Percentiles rank a stretch among this genome's conserved stretches.
These are phyloP conservation scores for Chamaenerion angustifolium DNA, from an alignment of 345 rosid species.

Conservation along the genomic window DNA sequence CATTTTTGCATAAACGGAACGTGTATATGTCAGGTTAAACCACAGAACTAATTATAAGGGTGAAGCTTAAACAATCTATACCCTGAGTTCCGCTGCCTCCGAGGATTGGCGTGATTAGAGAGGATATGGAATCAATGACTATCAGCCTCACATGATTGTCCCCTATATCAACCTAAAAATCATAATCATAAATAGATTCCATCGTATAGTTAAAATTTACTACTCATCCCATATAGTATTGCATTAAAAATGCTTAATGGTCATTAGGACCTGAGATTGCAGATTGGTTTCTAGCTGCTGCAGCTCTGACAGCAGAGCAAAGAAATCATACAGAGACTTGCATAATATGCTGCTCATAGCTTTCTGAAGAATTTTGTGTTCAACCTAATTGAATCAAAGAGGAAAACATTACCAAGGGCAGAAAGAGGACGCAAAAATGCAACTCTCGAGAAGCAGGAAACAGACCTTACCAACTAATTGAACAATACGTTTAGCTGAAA, in stretches of 20 bases:
- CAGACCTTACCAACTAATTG: constrained; percentile 24
- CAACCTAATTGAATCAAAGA: constrained; percentile 10
- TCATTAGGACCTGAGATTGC: constrained; percentile 39
- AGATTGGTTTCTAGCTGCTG: constrained; percentile 33
- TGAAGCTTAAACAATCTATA: constrained; percentile 15
- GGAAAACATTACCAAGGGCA: neutral
- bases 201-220: constrained; percentile 1
- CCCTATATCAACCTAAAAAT: constrained; percentile 18
- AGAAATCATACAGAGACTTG: constrained; percentile 54
- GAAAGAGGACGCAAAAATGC: constrained; percentile 1
- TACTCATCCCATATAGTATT: constrained; percentile 1
- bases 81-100: constrained; percentile 61
- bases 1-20: neutral
- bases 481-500: constrained; percentile 52
- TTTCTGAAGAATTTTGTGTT: constrained; percentile 18
- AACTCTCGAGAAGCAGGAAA: constrained; percentile 9
- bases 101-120: constrained; percentile 58
- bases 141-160: constrained; percentile 28
- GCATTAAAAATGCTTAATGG: constrained; percentile 5
- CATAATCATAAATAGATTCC: constrained; percentile 6
- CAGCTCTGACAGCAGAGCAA: constrained; percentile 45
- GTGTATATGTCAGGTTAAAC: neutral
- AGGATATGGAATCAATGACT: constrained; percentile 70
- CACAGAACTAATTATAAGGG: neutral
- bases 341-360: constrained; percentile 50